Evolutionary conservation across 1,139 yeast genomes (phyloP), one percentile per base, ranked within the genome.

Genomic region (Trichomonascaceae sp.): DNA sequence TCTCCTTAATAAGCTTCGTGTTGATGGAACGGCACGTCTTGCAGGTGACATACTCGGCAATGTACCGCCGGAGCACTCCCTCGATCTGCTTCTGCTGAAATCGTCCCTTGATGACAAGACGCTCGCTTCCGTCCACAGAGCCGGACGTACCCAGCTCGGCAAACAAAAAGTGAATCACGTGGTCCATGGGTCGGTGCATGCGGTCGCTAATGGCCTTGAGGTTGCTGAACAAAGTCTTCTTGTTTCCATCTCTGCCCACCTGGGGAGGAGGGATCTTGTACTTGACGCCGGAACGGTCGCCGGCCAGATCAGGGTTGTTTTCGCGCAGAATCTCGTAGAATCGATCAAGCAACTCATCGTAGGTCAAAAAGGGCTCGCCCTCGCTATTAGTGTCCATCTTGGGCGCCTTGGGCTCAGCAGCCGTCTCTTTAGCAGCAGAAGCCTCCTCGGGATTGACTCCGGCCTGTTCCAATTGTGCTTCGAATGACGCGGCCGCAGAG

Each of bases 91-190:
- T 89, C 50, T 94, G 95, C 64, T 80, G 93, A 71, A 85, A 89
- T 62, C 93, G 81, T 67, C 99, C 99, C 70, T 85, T 89, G 60
- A 89, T 85, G 43, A 89, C 87, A 56, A 89, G 73, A 62, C 98
- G 78, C 68, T 85, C 82, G 59, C 85, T 87, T 57, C 97, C 98
- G 64, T 89, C 99, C 42, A 89, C 89, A 39, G 97, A 87, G 56
- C 99, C 99, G 2, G 97, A 84, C 16, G 99, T 89, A 76, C 98
- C 99, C 72, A 89, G 71, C 67, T 89, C 99, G 2, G 98, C 97
- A 62, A 89, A 92, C 62, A 89, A 65, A 63, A 81, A 89, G 66
- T 85, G 96, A 59, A 87, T 89, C 47, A 89, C 77, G 64, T 92
- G 98, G 54, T 89, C 98, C 47, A 95, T 92, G 38, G 87, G 82